phyloP scores from a whole-genome alignment of 306 rosid genomes.

The Lathyrus tuberosus region DNA sequence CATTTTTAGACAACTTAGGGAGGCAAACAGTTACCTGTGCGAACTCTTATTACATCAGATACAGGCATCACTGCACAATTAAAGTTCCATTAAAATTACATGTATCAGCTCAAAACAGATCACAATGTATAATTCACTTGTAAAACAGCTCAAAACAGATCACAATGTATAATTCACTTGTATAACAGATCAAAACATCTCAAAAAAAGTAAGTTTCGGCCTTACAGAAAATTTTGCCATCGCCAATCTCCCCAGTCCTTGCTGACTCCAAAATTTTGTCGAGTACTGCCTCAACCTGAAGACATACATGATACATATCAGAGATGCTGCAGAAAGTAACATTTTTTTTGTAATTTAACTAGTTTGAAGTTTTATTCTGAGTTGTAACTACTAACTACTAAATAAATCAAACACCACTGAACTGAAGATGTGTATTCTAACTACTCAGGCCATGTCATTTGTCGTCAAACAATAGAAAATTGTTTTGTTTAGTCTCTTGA shows the following conservation, averaged over 20 bases:
- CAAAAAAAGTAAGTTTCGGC: slow-evolving; percentile 30
- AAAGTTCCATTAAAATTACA: slow-evolving; percentile 28
- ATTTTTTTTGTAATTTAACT: slow-evolving; percentile 9
- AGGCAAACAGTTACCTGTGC: slow-evolving; percentile 67
- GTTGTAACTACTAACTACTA: background rate
- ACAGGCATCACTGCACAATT: slow-evolving; percentile 78
- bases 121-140: slow-evolving; percentile 22
- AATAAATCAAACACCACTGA: slow-evolving; percentile 11
- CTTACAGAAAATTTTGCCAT: slow-evolving; percentile 92
- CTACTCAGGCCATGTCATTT: background rate
- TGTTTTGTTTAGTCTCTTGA: background rate
- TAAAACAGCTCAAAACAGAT: background rate
- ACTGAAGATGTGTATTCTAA: slow-evolving; percentile 8
- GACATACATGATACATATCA: slow-evolving; percentile 23
- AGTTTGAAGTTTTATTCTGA: background rate
- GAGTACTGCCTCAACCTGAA: slow-evolving; percentile 78
- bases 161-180: slow-evolving; percentile 22
- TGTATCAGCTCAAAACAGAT: background rate
- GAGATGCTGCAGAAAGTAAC: slow-evolving; percentile 31
- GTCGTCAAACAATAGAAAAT: slow-evolving; percentile 16
- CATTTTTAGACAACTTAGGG: slow-evolving; percentile 8
- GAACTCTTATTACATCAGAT: slow-evolving; percentile 77
- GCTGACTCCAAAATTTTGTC: slow-evolving; percentile 74
- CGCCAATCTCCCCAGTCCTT: slow-evolving; percentile 94
- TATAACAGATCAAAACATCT: background rate